Evolutionary conservation across 2,329 filamentous ascomycete species (phyloP).

Genomic region (Pseudocercospora cruenta): DNA sequence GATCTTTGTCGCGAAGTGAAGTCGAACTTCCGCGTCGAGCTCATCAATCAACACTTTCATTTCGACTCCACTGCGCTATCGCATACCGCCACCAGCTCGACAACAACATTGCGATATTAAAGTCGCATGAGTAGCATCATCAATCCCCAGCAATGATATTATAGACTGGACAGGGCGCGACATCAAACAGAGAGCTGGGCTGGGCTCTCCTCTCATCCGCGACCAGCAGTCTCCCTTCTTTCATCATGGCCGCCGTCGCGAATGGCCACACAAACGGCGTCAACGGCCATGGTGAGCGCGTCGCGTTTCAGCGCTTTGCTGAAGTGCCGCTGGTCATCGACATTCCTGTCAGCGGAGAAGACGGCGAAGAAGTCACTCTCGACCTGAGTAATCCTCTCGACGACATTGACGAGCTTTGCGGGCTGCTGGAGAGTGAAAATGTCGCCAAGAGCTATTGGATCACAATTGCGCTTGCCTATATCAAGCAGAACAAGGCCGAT

Average conservation of each 20-base stretch:
- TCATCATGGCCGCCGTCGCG: constrained; percentile 55
- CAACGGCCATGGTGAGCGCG: constrained; percentile 48
- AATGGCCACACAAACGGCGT: constrained; percentile 59
- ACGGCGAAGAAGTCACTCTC: constrained; percentile 81
- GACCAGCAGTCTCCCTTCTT: constrained; percentile 2
- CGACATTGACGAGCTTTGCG: constrained; percentile 90
- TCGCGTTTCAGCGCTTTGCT: constrained; percentile 56
- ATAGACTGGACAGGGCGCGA: not conserved
- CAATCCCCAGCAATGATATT: not conserved
- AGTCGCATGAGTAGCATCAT: not conserved
- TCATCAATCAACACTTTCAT: not conserved
- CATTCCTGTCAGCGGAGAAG: constrained; percentile 64
- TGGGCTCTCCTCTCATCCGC: constrained; percentile 11
- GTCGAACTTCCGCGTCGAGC: not conserved
- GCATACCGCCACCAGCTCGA: not conserved
- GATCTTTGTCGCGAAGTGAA: constrained; percentile 1
- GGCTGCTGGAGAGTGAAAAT: constrained; percentile 89
- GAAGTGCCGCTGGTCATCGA: constrained; percentile 67
- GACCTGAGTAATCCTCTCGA: constrained; percentile 88
- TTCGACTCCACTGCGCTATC: not conserved
- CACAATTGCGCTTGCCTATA: constrained; percentile 94
- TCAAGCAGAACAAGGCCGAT: constrained; percentile 91
- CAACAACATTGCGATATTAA: not conserved
- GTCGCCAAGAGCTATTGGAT: constrained; percentile 95
- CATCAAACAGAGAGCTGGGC: constrained; percentile 13